Evolutionary conservation across 208 protist genomes (phyloP), one percentile per base, ranked within the genome.

Genomic region (Leptomonas pyrrhocoris): DNA sequence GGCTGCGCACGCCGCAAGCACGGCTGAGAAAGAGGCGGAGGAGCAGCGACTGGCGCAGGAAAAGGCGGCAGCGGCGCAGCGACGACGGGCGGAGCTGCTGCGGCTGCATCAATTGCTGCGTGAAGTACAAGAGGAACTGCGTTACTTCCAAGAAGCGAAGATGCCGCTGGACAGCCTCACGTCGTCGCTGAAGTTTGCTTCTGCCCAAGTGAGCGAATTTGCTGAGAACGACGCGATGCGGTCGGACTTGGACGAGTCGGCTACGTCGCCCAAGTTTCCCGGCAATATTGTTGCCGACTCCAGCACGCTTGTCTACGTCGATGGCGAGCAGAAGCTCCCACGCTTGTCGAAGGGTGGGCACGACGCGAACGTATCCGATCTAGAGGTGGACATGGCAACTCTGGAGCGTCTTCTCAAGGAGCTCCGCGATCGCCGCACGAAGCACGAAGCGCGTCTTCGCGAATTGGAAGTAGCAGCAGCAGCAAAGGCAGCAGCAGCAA

Each of bases 321-420:
- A 27, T 13, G 59, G 27, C 27, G 58, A 45, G 42, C 0, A 19
- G 49, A 13, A 27, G 58, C 25, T 60, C 21, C 23, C 40, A 2
- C 4, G 18, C 16, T 19, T 43, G 18, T 7, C 34, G 2, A 30
- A 45, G 27, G 50, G 43, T 16, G 62, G 2, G 8, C 19, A 31
- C 23, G 50, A 45, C 38, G 28, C 58, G 36, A 40, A 15, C n/a
- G 6, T 49, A n/a, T 23, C 45, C 3, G 50, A 36, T 23, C 45
- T 19, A 13, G 45, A 51, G 23, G 56, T 58, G n/a, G 43, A 68
- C 23, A 45, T 19, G 31, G 68, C 61, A 1, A 57, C 62, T 38
- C 36, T 76, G 36, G 38, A 65, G 54, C 71, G 70, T 11, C 55
- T 76, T 18, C 31, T 69, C 36, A 13, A 21, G 19, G 68, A 63